These are phyloP conservation scores for Dorcoceras hygrometricum DNA, from an alignment of 257 asterid genomes.

Conservation along the genomic window DNA sequence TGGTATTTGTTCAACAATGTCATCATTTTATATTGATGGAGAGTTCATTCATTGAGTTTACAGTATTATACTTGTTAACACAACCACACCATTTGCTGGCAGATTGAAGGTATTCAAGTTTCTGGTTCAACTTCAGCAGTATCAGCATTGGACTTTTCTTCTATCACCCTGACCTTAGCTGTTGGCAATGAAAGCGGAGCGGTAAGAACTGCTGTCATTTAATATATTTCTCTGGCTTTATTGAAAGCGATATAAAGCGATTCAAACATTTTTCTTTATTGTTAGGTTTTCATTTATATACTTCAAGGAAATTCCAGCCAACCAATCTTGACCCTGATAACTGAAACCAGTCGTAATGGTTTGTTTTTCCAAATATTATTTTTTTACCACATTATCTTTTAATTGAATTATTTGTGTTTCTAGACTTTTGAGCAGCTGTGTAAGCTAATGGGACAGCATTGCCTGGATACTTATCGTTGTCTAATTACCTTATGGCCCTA, in stretches of 20 bases:
- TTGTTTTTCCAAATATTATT: conserved; percentile 21
- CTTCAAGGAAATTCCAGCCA: conserved; percentile 47
- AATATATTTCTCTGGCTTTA: conserved; percentile 23
- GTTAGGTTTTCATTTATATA: conserved; percentile 61
- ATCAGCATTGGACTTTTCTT: conserved; percentile 70
- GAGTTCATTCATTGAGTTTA: conserved; percentile 11
- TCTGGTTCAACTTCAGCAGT: conserved; percentile 56
- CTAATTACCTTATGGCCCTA: neutral
- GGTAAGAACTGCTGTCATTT: conserved; percentile 45
- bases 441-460: neutral
- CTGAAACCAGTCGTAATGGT: conserved; percentile 61
- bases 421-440: neutral
- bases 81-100: conserved; percentile 29
- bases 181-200: conserved; percentile 78
- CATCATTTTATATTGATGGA: conserved; percentile 12
- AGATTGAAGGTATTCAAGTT: conserved; percentile 54
- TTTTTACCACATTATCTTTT: neutral
- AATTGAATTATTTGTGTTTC: neutral
- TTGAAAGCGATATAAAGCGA: conserved; percentile 3
- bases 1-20: neutral
- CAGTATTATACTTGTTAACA: conserved; percentile 21
- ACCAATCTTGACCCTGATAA: conserved; percentile 44
- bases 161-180: conserved; percentile 60
- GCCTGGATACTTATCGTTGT: neutral
- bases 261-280: conserved; percentile 19